Percentiles rank a stretch among this genome's conserved stretches.
phyloP scores from a whole-genome alignment of 768 basidiomycete genomes.

The Boletus subparvulus region DNA sequence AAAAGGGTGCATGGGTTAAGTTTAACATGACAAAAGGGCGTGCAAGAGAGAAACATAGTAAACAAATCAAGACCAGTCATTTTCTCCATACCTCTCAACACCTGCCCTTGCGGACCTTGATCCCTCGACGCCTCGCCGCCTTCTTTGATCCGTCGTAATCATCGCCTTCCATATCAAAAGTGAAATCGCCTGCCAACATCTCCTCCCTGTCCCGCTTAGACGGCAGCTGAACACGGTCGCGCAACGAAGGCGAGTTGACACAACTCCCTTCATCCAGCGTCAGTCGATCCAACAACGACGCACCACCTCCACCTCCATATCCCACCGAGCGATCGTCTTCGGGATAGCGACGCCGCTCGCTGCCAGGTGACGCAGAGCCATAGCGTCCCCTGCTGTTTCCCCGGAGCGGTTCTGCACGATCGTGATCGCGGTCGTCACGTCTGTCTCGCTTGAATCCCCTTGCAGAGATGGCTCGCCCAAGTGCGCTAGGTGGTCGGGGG shows the following conservation, averaged over 20 bases:
- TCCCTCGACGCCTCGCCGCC: slow-evolving; percentile 18
- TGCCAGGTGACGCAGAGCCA: slow-evolving; percentile 13
- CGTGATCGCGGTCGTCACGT: slow-evolving; percentile 18
- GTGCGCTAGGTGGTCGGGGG: slow-evolving; percentile 24
- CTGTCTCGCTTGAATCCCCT: slow-evolving; percentile 22
- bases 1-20: neutral
- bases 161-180: slow-evolving; percentile 18
- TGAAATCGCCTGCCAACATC: slow-evolving; percentile 14
- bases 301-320: slow-evolving; percentile 19
- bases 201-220: slow-evolving; percentile 35
- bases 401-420: slow-evolving; percentile 23
- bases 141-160: slow-evolving; percentile 25
- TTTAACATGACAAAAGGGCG: neutral
- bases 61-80: neutral
- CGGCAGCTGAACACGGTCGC: slow-evolving; percentile 40
- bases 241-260: slow-evolving; percentile 27
- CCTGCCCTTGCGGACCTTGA: slow-evolving; percentile 23
- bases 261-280: slow-evolving; percentile 22
- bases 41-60: neutral
- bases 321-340: slow-evolving; percentile 7
- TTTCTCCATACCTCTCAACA: slow-evolving; percentile 7
- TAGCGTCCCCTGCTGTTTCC: slow-evolving; percentile 4
- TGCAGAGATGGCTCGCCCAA: slow-evolving; percentile 14
- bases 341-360: slow-evolving; percentile 16
- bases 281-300: slow-evolving; percentile 41